Percentiles rank a stretch among this genome's conserved stretches.
These are phyloP conservation scores for Macrocybe gigantea DNA, from an alignment of 768 basidiomycete genomes.

Conservation along the genomic window DNA sequence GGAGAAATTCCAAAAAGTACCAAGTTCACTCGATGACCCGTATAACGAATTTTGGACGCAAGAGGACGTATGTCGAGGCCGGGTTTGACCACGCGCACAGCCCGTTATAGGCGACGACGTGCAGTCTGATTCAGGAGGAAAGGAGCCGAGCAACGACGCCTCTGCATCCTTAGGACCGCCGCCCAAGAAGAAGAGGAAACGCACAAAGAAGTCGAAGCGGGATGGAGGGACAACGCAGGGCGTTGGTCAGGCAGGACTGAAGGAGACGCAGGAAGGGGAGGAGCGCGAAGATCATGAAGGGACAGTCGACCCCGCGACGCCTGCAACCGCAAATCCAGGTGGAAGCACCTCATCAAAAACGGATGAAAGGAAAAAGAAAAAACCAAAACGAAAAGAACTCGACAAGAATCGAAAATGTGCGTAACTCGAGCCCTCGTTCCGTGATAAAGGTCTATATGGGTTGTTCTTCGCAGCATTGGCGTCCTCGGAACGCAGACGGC, in stretches of 20 bases:
- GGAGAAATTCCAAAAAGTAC: neutral
- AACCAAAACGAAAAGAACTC: conserved; percentile 19
- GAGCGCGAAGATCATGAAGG: conserved; percentile 12
- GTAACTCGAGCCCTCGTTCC: too few species aligned
- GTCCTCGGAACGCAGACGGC: conserved; percentile 53
- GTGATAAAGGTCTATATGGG: neutral
- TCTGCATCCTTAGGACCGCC: conserved; percentile 16
- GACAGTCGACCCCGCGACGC: neutral
- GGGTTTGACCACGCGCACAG: conserved; percentile 32
- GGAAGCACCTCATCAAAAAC: conserved; percentile 24
- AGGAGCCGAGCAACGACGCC: conserved; percentile 3
- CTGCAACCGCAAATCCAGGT: conserved; percentile 4
- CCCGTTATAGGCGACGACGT: conserved; percentile 6
- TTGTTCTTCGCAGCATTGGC: conserved; percentile 7
- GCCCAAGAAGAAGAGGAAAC: conserved; percentile 58
- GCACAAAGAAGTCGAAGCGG: conserved; percentile 40
- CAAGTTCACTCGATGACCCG: conserved; percentile 53
- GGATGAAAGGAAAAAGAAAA: conserved; percentile 24
- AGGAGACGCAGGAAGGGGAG: conserved; percentile 5
- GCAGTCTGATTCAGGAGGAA: neutral
- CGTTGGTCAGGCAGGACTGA: conserved; percentile 8
- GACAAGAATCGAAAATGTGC: conserved; percentile 13
- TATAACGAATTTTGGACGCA: conserved; percentile 67
- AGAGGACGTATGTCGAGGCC: conserved; percentile 66
- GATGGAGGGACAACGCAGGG: conserved; percentile 23